phyloP scores from a whole-genome alignment of 2,329 filamentous ascomycete genomes.

The Calonectria leucothoes region DNA sequence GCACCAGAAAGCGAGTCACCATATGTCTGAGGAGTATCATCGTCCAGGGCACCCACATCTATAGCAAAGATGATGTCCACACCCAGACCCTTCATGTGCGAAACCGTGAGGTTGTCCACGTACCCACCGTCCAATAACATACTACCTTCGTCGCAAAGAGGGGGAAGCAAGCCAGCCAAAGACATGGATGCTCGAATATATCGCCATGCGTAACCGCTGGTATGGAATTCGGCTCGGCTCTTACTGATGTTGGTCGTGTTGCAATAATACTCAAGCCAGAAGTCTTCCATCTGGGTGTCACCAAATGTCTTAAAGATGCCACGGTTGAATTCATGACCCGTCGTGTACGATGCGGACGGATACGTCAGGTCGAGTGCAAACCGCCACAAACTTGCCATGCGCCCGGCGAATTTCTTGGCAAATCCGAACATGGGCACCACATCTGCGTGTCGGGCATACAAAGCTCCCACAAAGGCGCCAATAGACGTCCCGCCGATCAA shows the following conservation, averaged over 20 bases:
- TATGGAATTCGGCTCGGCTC: conserved; percentile 91
- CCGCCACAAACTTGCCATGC: conserved; percentile 99
- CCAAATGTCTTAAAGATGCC: conserved; percentile 99
- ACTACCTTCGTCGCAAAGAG: conserved; percentile 94
- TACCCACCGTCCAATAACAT: conserved; percentile 98
- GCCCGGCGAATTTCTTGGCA: conserved; percentile 95
- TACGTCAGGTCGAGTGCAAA: conserved; percentile 97
- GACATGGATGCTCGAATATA: conserved; percentile 98
- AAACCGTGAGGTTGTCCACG: conserved; percentile 95
- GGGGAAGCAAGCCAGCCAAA: conserved; percentile 89
- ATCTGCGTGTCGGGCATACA: conserved; percentile 96
- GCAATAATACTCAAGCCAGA: conserved; percentile 99
- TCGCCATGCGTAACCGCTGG: conserved; percentile 95
- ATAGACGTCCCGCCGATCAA: conserved; percentile 97
- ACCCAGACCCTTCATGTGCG: conserved; percentile 95
- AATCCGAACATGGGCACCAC: conserved; percentile 97
- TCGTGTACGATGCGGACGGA: conserved; percentile 96
- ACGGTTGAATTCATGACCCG: conserved; percentile 97
- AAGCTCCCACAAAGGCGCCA: conserved; percentile 91
- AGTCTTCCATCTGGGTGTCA: conserved; percentile 97
- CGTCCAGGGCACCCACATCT: conserved; percentile 92
- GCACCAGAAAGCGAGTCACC: conserved; percentile 94
- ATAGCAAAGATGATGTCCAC: conserved; percentile 96
- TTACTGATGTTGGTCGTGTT: conserved; percentile 99
- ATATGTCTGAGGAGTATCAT: conserved; percentile 90